phyloP scores from a whole-genome alignment of 1,139 yeast species.

The Groenewaldozyma auringiensis region DNA sequence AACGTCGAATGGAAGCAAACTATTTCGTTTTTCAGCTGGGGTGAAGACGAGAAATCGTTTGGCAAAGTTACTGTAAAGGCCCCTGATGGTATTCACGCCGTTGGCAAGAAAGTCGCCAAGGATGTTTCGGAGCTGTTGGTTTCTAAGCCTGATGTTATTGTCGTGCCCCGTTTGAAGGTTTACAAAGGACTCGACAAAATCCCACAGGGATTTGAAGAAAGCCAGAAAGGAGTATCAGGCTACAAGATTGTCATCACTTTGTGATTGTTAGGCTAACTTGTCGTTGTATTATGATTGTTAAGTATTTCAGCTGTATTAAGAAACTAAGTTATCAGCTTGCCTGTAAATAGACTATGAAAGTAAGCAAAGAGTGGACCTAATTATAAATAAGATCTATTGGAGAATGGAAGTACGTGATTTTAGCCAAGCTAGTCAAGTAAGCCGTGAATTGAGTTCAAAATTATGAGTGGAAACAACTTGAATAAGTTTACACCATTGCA shows the following conservation, averaged over 20 bases:
- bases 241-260: not conserved
- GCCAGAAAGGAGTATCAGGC: not conserved
- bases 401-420: no score
- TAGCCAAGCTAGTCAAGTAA: no score
- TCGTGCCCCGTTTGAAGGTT: not conserved
- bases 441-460: no score
- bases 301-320: no score
- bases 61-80: not conserved
- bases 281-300: no score
- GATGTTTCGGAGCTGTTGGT: not conserved
- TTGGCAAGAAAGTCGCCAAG: not conserved
- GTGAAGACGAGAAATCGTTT: not conserved
- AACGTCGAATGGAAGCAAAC: not conserved
- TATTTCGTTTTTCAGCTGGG: not conserved
- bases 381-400: no score
- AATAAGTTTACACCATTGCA: no score
- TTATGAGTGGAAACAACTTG: no score
- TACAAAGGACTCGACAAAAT: slow-evolving; percentile 1
- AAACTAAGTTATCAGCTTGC: no score
- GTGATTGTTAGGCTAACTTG: no score
- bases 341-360: no score
- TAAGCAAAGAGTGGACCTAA: no score
- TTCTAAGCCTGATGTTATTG: not conserved
- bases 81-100: not conserved
- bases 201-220: not conserved